These are phyloP conservation scores for Plasmodium sp. DNA, from an alignment of 169 alveolate species.

Conservation along the genomic window DNA sequence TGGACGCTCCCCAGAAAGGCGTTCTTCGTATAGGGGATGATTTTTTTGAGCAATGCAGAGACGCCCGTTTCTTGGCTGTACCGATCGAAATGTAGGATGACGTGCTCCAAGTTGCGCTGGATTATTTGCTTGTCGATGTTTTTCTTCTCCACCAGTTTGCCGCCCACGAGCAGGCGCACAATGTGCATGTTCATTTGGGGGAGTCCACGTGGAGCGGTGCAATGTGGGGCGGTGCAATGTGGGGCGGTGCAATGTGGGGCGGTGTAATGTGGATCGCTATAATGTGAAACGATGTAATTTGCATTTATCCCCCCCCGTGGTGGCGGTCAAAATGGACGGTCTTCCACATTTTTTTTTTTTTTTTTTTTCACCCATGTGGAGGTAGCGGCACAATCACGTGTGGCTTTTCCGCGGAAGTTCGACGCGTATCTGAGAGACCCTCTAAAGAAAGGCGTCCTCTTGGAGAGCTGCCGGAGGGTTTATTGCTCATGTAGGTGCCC, in stretches of 20 bases:
- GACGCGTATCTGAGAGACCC: no score
- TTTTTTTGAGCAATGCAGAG: constrained; percentile 16
- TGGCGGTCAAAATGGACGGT: neutral
- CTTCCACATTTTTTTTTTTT: neutral
- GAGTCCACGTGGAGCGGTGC: neutral
- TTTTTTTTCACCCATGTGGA: neutral
- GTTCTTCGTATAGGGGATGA: constrained; percentile 31
- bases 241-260: neutral
- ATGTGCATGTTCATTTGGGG: constrained; percentile 26
- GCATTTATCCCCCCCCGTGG: neutral
- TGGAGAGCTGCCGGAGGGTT: no score
- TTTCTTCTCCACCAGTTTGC: constrained; percentile 35
- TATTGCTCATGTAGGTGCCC: no score
- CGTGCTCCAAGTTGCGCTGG: constrained; percentile 4
- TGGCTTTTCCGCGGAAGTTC: neutral
- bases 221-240: neutral
- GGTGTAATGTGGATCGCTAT: neutral
- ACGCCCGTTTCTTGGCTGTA: neutral
- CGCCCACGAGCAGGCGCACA: neutral
- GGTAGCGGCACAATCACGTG: neutral
- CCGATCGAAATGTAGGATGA: constrained; percentile 9
- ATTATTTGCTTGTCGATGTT: constrained; percentile 15
- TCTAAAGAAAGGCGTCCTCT: no score
- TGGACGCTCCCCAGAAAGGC: neutral
- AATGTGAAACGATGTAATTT: neutral